phyloP scores from a whole-genome alignment of 257 asterid species.

The Solanum ossicruentum region DNA sequence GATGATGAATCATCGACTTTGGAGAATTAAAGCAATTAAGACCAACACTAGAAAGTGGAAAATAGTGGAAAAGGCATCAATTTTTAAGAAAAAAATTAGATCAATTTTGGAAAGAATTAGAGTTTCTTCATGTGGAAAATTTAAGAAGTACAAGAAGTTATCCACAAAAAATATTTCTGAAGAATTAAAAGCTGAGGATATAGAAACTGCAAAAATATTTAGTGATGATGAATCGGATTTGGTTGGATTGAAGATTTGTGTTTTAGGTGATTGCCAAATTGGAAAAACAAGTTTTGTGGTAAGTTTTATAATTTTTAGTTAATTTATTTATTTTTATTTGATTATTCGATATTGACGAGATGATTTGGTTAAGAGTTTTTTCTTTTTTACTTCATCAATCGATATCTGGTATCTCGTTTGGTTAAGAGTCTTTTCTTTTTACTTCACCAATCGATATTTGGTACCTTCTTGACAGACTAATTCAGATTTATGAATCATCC shows the following conservation, averaged over 20 bases:
- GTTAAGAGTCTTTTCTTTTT: not conserved
- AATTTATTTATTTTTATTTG: not conserved
- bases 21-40: conserved; percentile 36
- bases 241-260: conserved; percentile 68
- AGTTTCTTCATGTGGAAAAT: conserved; percentile 39
- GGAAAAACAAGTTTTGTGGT: conserved; percentile 88
- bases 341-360: not conserved
- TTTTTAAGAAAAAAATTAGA: conserved; percentile 30
- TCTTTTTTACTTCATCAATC: not conserved
- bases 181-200: not conserved
- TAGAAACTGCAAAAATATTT: conserved; percentile 4
- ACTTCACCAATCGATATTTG: not conserved
- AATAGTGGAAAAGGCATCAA: conserved; percentile 29
- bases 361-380: not conserved
- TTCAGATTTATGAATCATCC: not conserved
- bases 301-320: not conserved
- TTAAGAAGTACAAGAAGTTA: conserved; percentile 17
- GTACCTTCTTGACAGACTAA: not conserved
- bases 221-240: conserved; percentile 58
- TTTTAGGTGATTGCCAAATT: conserved; percentile 80
- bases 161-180: not conserved
- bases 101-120: conserved; percentile 43
- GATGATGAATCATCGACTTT: conserved; percentile 4
- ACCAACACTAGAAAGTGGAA: conserved; percentile 44
- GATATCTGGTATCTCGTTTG: not conserved